Evolutionary conservation across 805 yeast species (phyloP).

Genomic region (Candida wancherniae): DNA sequence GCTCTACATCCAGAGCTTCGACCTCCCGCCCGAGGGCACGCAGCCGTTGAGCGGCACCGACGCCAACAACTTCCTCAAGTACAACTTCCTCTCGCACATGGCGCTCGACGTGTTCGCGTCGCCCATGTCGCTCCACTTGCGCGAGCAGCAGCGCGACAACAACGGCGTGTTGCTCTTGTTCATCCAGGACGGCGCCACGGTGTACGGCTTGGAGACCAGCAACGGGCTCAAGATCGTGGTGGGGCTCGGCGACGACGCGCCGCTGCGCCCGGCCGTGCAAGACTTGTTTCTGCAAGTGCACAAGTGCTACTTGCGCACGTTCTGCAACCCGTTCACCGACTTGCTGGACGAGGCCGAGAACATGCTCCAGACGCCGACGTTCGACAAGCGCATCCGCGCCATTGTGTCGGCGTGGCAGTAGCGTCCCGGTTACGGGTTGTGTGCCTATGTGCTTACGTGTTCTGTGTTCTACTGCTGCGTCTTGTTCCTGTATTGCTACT

Average conservation of each 20-base stretch:
- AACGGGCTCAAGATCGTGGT: slow-evolving; percentile 64
- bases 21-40: slow-evolving; percentile 18
- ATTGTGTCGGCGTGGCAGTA: slow-evolving; percentile 28
- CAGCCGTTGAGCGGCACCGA: slow-evolving; percentile 3
- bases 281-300: slow-evolving; percentile 39
- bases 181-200: slow-evolving; percentile 61
- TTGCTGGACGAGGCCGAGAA: slow-evolving; percentile 21
- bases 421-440: too few relatives aligned
- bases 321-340: slow-evolving; percentile 59
- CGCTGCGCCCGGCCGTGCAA: slow-evolving; percentile 12
- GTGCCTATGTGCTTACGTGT: too few relatives aligned
- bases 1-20: slow-evolving; percentile 53
- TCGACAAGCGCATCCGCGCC: slow-evolving; percentile 25
- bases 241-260: slow-evolving; percentile 34
- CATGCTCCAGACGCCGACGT: slow-evolving; percentile 25
- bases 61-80: slow-evolving; percentile 49
- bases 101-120: slow-evolving; percentile 65
- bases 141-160: slow-evolving; percentile 31
- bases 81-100: slow-evolving; percentile 72
- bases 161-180: slow-evolving; percentile 45
- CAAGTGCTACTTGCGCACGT: slow-evolving; percentile 48
- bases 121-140: slow-evolving; percentile 36
- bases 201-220: slow-evolving; percentile 64
- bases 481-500: too few relatives aligned
- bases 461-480: too few relatives aligned